Percentiles rank a stretch among this genome's conserved stretches.
phyloP scores from a whole-genome alignment of 2,329 filamentous ascomycete genomes.

The Venturia carpophila region DNA sequence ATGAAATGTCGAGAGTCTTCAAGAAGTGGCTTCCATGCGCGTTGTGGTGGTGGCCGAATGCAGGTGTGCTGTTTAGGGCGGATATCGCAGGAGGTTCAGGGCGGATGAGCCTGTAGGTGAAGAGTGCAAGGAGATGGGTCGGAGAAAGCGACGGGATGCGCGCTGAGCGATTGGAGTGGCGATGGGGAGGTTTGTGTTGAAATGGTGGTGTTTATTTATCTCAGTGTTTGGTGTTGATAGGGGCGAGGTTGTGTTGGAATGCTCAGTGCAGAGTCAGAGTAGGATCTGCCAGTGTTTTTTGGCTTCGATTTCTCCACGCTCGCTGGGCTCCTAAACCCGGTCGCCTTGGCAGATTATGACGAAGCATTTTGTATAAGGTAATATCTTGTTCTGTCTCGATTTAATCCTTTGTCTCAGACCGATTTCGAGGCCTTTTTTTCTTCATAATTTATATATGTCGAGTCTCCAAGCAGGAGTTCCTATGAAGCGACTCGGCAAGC shows the following conservation, averaged over 20 bases:
- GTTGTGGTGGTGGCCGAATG: constrained; percentile 11
- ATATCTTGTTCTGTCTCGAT: neutral
- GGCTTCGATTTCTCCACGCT: too few relatives aligned
- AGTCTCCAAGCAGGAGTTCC: too few relatives aligned
- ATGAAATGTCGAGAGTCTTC: neutral
- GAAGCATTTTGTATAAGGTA: neutral
- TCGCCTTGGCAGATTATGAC: constrained; percentile 1
- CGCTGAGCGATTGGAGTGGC: neutral
- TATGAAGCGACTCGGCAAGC: too few relatives aligned
- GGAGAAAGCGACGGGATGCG: neutral
- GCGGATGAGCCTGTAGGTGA: neutral
- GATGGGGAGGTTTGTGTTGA: neutral
- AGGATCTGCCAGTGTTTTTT: too few relatives aligned
- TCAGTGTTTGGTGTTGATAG: neutral
- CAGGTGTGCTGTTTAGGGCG: neutral
- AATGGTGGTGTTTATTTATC: constrained; percentile 1
- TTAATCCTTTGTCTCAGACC: neutral
- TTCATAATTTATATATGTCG: too few relatives aligned
- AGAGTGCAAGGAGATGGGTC: neutral
- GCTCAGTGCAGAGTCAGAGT: too few relatives aligned
- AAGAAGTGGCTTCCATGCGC: constrained; percentile 8
- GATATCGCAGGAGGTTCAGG: neutral
- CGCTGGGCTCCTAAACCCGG: too few relatives aligned
- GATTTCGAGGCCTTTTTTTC: too few relatives aligned
- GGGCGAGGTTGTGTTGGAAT: neutral